Base-by-base conservation (phyloP, 1,284 basidiomycete species). In the Mycena citricolor region DNA sequence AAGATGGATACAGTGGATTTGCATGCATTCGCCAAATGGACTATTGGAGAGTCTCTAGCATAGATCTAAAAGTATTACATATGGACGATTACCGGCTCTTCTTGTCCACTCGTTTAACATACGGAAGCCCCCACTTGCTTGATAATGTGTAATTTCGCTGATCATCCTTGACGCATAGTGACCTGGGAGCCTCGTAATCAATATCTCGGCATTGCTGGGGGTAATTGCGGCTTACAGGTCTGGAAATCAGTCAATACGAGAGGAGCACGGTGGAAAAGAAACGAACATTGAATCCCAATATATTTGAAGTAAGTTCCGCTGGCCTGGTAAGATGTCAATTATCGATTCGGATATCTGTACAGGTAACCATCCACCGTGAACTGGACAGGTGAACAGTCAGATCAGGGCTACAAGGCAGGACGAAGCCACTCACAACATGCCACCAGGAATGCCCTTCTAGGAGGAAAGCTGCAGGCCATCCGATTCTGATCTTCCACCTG, bases 391-490 rank as follows among this genome's bases (percentile, higher is more conserved):
- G 8, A 8, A 19, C 29, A 7, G 13, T 28, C n/a, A 33, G 14
- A 22, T 43, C 32, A 20, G 13, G 17, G n/a, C 29, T 6, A 35
- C 32, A 12, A 24, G 24, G 26, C 32, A 32, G 44, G 19, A 8
- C 39, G 25, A 13, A 53, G 69, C 43, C 47, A 79, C 81, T 83
- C n/a, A 84, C 63, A 14, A 83, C 55, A 61, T 86, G 82, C 82
- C 83, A 86, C 83, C 83, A 84, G 2, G 81, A 75, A 56, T 86
- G 82, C 8, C 80, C 81, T 67, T 86, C 83, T 12, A 86, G 61
- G 13, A 83, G 46, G 56, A 86, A 86, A 1, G 82, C 82, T 5
- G 58, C 49, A 8, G 82, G 82, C 81, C 81, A 84, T 1, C 80
- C 79, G 6, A 84, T 34, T 2, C 51, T 42, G 2, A 68, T 57